Evolutionary conservation across 2,329 filamentous ascomycete genomes (phyloP), one percentile per base, ranked within the genome.

Genomic region (Hypoxylon sp.): DNA sequence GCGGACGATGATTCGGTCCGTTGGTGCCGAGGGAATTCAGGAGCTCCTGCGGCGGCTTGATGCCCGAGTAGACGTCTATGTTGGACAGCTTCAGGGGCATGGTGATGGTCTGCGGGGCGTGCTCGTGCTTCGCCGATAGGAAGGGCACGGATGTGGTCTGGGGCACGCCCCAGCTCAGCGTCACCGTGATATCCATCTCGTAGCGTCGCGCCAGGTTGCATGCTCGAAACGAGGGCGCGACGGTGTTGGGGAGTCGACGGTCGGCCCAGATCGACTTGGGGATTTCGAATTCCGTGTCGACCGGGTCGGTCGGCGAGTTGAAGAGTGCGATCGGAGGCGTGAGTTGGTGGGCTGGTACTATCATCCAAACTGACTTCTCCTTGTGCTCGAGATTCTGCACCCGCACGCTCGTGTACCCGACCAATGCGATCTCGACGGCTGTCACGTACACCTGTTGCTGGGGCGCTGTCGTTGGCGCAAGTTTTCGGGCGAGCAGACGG

Each of bases 191-290:
- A 71, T 97, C 91, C 26, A 99, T 73, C 67, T 92, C 88, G 69
- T 99, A 97, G 41, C 76, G 80, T 19, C 93, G 83, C 41, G 82
- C 81, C 37, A 97, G 81, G 69, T 97, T 97, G 73, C 94, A 99
- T 1, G 91, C 90, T 37, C 84, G 78, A 67, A 99, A 99, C 0
- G 86, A 87, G 0, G 94, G 94, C 7, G 91, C 87, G 7, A 99
- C 84, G 0, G 90, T 93, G 68, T 90, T 94, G 2, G 93, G 94
- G 4, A 97, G 76, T 0, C 84, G 77, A 38, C 83, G 77, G 29
- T 78, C 77, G 56, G 82, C 82, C 94, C 94, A 99, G 29, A 93
- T 68, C 2, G 78, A 78, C 36, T 83, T 75, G 47, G 91, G 87
- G 16, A 95, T 68, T n/a, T 81, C 78, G 48, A 86, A 76, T 64